Evolutionary conservation across 2,329 filamentous ascomycete genomes (phyloP), one percentile per base, ranked within the genome.

Genomic region (Albophoma yamanashiensis): DNA sequence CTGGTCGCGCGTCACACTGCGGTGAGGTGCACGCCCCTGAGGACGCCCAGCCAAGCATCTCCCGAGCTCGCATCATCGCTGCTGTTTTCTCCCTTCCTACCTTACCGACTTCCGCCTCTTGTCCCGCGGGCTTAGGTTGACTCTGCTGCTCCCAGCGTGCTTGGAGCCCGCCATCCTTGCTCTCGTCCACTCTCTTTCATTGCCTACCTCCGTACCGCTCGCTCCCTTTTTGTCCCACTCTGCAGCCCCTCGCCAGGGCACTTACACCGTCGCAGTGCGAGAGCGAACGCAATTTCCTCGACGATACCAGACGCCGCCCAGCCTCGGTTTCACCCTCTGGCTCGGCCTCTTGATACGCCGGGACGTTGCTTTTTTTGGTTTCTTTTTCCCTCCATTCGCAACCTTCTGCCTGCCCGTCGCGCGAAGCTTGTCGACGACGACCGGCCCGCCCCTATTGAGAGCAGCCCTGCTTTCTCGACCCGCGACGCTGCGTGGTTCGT

Each of bases 191-290:
- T 27, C 42, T 57, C 40, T 45, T 47, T 27, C 17, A 57, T 17
- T 36, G 36, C 50, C 39, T 25, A 22, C 42, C n/a, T 22, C 6
- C n/a, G 12, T 14, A 8, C 39, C 50, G 17, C 2, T 38, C 50
- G 20, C 50, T 55, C 50, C 50, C 50, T 55, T 14, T 31, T 34
- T 38, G 27, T 45, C 36, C 43, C 56, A 36, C 36, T 14, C 27
- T 20, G 43, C 31, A 4, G 56, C 56, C 40, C 56, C 40, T 52
- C 59, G 55, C 59, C 59, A 31, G 27, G 27, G 3, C 27, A 60
- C 59, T 60, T 60, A 60, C 52, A 60, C 59, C 55, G 39, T 22
- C 22, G 27, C 38, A 38, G 55, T 34, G 55, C 47, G 4, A 34
- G n/a, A 25, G 50, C 6, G 5, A 20, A 22, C 31, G 31, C 50